Evolutionary conservation across 2,329 filamentous ascomycete genomes (phyloP).

Genomic region (Fusarium musae): DNA sequence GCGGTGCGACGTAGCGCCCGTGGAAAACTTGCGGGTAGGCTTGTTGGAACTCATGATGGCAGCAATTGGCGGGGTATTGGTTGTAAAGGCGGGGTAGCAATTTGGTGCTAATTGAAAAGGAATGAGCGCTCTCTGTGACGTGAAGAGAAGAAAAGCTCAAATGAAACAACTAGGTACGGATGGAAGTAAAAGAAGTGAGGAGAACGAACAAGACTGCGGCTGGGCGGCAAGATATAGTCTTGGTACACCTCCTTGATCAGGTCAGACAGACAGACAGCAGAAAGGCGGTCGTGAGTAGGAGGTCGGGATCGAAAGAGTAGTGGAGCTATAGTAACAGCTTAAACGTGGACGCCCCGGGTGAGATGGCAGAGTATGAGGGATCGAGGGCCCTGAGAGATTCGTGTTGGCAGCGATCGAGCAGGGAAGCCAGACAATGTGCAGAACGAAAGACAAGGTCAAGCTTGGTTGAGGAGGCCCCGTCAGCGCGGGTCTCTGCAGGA

Average conservation of each 20-base stretch:
- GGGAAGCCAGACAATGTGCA: constrained; percentile 21
- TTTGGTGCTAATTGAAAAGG: neutral
- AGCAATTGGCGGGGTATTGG: constrained; percentile 24
- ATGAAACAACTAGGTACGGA: constrained; percentile 8
- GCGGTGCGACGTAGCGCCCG: constrained; percentile 57
- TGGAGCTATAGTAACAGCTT: constrained; percentile 34
- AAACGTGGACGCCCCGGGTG: constrained; percentile 30
- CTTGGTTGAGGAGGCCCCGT: constrained; percentile 28
- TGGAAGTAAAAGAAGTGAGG: constrained; percentile 19
- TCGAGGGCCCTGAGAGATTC: constrained; percentile 26
- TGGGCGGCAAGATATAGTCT: constrained; percentile 38
- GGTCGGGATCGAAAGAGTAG: constrained; percentile 42
- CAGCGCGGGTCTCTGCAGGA: constrained; percentile 38
- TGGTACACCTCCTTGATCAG: constrained; percentile 34
- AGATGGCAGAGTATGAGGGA: constrained; percentile 32
- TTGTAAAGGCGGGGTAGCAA: constrained; percentile 21
- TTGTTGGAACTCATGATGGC: constrained; percentile 43
- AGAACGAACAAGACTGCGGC: constrained; percentile 17
- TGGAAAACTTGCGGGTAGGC: constrained; percentile 55
- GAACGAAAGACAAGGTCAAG: constrained; percentile 7
- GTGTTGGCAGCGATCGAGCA: constrained; percentile 23
- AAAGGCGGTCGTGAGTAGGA: constrained; percentile 44
- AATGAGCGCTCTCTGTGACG: constrained; percentile 4
- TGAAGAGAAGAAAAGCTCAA: constrained; percentile 10
- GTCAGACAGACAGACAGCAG: constrained; percentile 35